Evolutionary conservation across 129 eudicot genomes (phyloP).

Genomic region (Saussurea involucrata): DNA sequence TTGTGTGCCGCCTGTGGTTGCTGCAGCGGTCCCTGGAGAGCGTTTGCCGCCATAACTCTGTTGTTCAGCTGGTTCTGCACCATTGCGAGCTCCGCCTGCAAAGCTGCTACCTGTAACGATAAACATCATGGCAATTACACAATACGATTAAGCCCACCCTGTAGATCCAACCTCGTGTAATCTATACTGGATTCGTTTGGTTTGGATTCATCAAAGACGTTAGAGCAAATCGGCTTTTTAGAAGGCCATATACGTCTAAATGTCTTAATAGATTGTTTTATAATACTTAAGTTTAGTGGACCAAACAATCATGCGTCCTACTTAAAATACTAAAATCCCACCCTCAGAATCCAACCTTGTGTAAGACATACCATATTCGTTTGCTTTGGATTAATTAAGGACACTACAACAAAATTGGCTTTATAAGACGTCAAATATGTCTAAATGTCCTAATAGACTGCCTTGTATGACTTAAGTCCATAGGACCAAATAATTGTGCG

Average conservation of each 20-base stretch:
- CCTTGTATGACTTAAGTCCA: neutral
- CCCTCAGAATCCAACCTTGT: no score
- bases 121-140: neutral
- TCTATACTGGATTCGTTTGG: no score
- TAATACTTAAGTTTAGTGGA: neutral
- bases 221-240: no score
- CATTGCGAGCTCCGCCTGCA: constrained; percentile 53
- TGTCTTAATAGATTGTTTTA: neutral
- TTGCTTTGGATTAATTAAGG: no score
- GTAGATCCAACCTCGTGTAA: no score
- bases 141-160: no score
- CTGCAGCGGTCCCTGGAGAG: constrained; percentile 31
- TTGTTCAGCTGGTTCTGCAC: constrained; percentile 56
- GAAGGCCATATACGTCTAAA: neutral
- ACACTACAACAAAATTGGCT: no score
- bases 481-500: neutral
- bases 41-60: constrained; percentile 41
- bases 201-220: no score
- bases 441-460: neutral
- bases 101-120: constrained; percentile 37
- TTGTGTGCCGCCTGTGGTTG: constrained; percentile 20
- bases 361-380: no score
- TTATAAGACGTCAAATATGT: neutral
- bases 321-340: neutral
- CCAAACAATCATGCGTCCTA: neutral